Evolutionary conservation across 1,284 basidiomycete genomes (phyloP), one percentile per base, ranked within the genome.

Genomic region (Schizopora paradoxa): DNA sequence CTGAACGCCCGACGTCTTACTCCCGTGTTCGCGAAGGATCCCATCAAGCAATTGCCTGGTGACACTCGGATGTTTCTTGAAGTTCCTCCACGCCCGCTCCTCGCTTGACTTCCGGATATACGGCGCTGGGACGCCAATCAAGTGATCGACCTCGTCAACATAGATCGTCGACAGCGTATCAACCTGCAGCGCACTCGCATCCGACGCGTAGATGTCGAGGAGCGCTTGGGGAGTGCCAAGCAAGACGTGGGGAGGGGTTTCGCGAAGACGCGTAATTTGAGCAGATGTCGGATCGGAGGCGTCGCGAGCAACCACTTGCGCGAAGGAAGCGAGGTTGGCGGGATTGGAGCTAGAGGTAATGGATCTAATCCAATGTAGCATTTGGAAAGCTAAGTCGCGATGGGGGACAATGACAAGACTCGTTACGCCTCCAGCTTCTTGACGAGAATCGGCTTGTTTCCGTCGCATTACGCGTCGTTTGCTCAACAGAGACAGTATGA

Each of bases 61-160:
- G 18, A 72, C 64, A 5, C 74, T 72, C n/a, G 76, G 72, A 56
- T 86, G 83, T 45, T 62, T 67, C 40, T 60, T 59, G 26, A 73
- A 59, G 52, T 69, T 70, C 52, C 62, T 66, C 51, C 65, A 60
- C 10, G 68, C 65, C 52, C 72, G 61, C 38, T 56, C 51, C 48
- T 54, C 54, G 42, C 59, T 64, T 54, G 57, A 64, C 38, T 59
- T 65, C 58, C 67, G 54, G 66, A 67, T 56, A 63, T 67, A 38
- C 45, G 58, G 25, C 67, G 73, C 48, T 68, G 63, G 14, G 65
- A 75, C 49, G 23, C 74, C 74, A 45, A 89, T 66, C 33, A 87
- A 64, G 57, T 78, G 81, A 54, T 89, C 86, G 34, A 76, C 79
- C 58, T 89, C 86, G 53, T 89, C 86, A 35, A 87, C 76, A 26